phyloP scores from a whole-genome alignment of 163 green algal genomes.

The Scenedesmus sp. region DNA sequence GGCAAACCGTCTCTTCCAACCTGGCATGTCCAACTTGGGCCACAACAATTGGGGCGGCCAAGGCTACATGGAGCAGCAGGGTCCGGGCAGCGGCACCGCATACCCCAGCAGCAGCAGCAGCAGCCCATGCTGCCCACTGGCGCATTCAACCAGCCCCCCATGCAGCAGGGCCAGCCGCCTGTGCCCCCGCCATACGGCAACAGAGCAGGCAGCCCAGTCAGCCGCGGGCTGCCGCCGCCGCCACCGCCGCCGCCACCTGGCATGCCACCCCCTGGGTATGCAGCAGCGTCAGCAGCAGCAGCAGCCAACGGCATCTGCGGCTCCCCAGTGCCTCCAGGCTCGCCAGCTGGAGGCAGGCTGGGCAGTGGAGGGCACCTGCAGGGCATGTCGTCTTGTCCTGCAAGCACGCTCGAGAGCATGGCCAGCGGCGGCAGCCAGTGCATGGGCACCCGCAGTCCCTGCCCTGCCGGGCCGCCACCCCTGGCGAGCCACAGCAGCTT shows the following conservation, averaged over 20 bases:
- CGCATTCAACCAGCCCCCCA: not conserved
- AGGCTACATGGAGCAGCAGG: not conserved
- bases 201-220: not conserved
- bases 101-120: constrained; percentile 11
- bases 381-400: constrained; percentile 9
- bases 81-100: not conserved
- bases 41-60: not conserved
- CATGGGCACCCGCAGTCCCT: not conserved
- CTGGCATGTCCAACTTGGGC: constrained; percentile 42
- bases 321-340: constrained; percentile 10
- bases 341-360: not conserved
- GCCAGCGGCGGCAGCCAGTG: not conserved
- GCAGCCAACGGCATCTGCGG: not conserved
- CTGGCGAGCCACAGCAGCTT: not conserved
- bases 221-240: constrained; percentile 21
- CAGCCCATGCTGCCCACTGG: not conserved
- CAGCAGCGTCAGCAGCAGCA: constrained; percentile 36
- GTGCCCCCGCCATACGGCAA: constrained; percentile 3
- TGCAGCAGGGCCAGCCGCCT: not conserved
- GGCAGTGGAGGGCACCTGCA: not conserved
- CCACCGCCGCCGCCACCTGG: constrained; percentile 33
- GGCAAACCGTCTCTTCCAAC: not conserved
- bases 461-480: not conserved
- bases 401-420: constrained; percentile 16
- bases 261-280: constrained; percentile 25